A percentile compares a stretch with the other conserved stretches of the same genome.
These are phyloP conservation scores for Calamus simplicifolius DNA, from an alignment of 176 grass and related monocot species.

Conservation along the genomic window DNA sequence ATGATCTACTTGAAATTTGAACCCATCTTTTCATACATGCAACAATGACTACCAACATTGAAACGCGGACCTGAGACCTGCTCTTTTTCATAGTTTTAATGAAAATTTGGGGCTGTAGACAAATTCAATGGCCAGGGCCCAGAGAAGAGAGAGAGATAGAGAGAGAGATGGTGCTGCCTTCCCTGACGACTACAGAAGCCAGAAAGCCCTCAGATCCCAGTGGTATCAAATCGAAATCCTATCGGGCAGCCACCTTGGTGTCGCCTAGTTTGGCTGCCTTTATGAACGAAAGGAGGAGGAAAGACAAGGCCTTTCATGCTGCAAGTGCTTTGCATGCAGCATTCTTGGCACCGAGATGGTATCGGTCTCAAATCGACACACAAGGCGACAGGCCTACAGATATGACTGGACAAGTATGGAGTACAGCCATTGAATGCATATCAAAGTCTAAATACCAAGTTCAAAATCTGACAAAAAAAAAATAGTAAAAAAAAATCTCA, in stretches of 20 bases:
- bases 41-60: too few relatives aligned
- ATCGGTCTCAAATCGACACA: slow-evolving; percentile 10
- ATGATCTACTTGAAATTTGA: too few relatives aligned
- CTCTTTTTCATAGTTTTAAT: too few relatives aligned
- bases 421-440: background rate
- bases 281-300: background rate
- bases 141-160: background rate
- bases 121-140: too few relatives aligned
- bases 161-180: slow-evolving; percentile 6
- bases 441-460: background rate
- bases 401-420: slow-evolving; percentile 2
- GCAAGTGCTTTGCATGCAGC: background rate
- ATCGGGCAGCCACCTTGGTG: background rate
- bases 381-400: background rate
- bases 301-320: slow-evolving; percentile 3
- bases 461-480: background rate
- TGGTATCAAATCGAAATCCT: slow-evolving; percentile 8
- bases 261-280: slow-evolving; percentile 6
- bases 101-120: too few relatives aligned
- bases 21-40: too few relatives aligned
- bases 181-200: slow-evolving; percentile 1
- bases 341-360: slow-evolving; percentile 6
- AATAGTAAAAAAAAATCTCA: too few relatives aligned
- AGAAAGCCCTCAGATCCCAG: background rate
- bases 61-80: too few relatives aligned